A percentile compares a stretch with the other conserved stretches of the same genome.
These are phyloP conservation scores for Colletotrichum orchidophilum DNA, from an alignment of 2,329 filamentous ascomycete species.

Conservation along the genomic window DNA sequence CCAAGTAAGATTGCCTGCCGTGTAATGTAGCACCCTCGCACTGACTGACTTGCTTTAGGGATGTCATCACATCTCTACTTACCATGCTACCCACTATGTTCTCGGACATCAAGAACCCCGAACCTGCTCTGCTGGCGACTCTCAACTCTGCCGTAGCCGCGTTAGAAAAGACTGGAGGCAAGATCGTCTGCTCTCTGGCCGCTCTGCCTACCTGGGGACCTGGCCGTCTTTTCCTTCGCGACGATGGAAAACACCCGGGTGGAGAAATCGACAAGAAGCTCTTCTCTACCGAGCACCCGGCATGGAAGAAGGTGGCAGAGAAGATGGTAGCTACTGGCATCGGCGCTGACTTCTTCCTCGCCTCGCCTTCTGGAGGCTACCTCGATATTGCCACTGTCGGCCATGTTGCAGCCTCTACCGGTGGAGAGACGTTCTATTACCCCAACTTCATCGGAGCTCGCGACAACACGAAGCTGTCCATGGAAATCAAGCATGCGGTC, in stretches of 20 bases:
- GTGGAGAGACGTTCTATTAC: slow-evolving; percentile 95
- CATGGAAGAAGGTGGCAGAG: slow-evolving; percentile 85
- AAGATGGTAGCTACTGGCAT: slow-evolving; percentile 89
- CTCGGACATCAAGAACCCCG: slow-evolving; percentile 86
- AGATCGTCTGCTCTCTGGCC: slow-evolving; percentile 87
- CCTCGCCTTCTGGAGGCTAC: slow-evolving; percentile 88
- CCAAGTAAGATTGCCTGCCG: slow-evolving; percentile 64
- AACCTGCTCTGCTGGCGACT: slow-evolving; percentile 86
- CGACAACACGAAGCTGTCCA: slow-evolving; percentile 83
- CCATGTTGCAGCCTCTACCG: slow-evolving; percentile 86
- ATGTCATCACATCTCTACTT: slow-evolving; percentile 88
- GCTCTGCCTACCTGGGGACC: slow-evolving; percentile 94
- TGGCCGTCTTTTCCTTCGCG: slow-evolving; percentile 83
- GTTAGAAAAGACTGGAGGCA: slow-evolving; percentile 87
- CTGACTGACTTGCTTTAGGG: slow-evolving; percentile 50
- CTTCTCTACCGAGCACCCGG: slow-evolving; percentile 87
- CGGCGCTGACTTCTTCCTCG: slow-evolving; percentile 94
- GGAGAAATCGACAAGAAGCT: slow-evolving; percentile 94
- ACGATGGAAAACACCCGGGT: slow-evolving; percentile 86
- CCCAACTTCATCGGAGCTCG: slow-evolving; percentile 93
- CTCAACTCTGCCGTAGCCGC: slow-evolving; percentile 87
- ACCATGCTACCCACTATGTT: slow-evolving; percentile 87
- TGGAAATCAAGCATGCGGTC: slow-evolving; percentile 87
- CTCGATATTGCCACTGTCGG: slow-evolving; percentile 93
- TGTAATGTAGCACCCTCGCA: neutral